A percentile compares a stretch with the other conserved stretches of the same genome.
Evolutionary conservation across 495 filamentous ascomycete species (phyloP).

Genomic region (Xylaria castorea): DNA sequence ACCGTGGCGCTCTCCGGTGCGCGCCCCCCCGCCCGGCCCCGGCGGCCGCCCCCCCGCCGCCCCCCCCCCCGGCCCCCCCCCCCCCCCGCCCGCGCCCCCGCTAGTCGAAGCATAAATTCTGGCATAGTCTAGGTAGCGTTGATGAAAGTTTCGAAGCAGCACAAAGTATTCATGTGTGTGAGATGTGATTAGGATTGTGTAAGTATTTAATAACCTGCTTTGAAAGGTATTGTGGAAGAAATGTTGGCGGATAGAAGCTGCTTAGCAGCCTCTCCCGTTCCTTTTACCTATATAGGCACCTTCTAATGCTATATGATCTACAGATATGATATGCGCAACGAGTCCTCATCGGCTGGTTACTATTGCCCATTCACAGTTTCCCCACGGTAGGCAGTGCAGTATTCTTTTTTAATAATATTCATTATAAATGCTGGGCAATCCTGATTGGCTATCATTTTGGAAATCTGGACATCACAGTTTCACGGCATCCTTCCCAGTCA

Average conservation of each 20-base stretch:
- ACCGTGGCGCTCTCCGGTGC: too few relatives aligned
- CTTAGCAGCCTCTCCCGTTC: too few relatives aligned
- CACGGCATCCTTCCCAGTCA: background rate
- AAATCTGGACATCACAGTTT: background rate
- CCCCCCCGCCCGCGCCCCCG: too few relatives aligned
- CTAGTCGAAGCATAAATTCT: background rate
- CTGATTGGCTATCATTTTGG: background rate
- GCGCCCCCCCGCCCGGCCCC: too few relatives aligned
- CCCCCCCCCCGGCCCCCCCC: too few relatives aligned
- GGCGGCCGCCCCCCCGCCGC: too few relatives aligned
- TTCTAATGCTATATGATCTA: too few relatives aligned
- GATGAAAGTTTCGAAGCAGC: background rate
- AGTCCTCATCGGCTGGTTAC: background rate
- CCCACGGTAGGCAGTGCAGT: background rate
- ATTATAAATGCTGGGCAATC: too few relatives aligned
- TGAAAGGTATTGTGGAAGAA: background rate
- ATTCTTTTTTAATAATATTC: background rate
- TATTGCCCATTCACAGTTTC: background rate
- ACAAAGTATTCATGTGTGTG: background rate
- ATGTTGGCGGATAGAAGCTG: background rate
- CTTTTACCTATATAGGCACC: background rate
- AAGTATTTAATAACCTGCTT: too few relatives aligned
- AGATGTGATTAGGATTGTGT: background rate
- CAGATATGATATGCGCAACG: background rate
- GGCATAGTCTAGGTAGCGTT: background rate